Evolutionary conservation across 2,329 filamentous ascomycete genomes (phyloP), one percentile per base, ranked within the genome.

Genomic region (Fusarium sacchari): DNA sequence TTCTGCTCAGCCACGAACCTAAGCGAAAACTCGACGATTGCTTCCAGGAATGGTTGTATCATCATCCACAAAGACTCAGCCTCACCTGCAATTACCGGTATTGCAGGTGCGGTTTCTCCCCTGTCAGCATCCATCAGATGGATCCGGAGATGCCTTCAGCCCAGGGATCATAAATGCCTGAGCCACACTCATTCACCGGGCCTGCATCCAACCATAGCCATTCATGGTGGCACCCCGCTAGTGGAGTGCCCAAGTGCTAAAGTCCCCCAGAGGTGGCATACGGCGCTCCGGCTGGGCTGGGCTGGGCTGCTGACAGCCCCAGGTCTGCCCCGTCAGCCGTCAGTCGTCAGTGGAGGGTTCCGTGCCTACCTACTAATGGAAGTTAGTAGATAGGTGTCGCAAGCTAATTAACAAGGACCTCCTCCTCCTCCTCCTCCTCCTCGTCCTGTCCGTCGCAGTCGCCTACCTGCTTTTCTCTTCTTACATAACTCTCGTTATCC

Each of bases 371-470:
- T 63, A 24, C 44, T 26, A 46, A n/a, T n/a, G n/a, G n/a, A 46
- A 49, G 28, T 49, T 32, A 30, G 46, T 50, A 28, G 43, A 24
- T 46, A 22, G 49, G 30, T 52, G 71, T 69, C 71, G 71, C 71
- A 72, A 74, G 71, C 71, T 67, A 74, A 74, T 73, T 67, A 67
- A 69, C 67, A 61, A 72, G 71, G 71, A 69, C 67, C 71, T 62
- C 71, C 53, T 44, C 43, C 42, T 32, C 30, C 30, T 44, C 43
- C 42, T 32, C 30, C 30, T 44, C 37, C 14, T 69, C 57, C 36
- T 69, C 47, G 37, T 59, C 59, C 71, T 36, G 46, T 56, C 71
- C 42, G 43, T 52, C 44, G 60, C 47, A 44, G 28, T 58, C 53
- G 55, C 32, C 53, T 63, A 49, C 63, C n/a, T n/a, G n/a, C n/a